Conservation (phyloP, 768 basidiomycete species). For the Pleurotus tuoliensis region DNA sequence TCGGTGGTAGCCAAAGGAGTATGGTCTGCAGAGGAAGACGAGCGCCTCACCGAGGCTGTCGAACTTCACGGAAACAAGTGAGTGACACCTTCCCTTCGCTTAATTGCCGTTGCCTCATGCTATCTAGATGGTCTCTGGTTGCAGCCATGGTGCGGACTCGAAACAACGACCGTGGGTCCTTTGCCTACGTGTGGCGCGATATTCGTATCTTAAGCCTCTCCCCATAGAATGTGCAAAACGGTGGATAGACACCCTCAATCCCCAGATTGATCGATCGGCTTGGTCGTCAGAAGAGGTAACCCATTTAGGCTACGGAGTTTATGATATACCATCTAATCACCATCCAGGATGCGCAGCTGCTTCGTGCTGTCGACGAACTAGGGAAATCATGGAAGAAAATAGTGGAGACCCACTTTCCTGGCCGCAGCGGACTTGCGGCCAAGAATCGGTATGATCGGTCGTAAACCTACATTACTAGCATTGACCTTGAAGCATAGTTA, state of each 20-base stretch:
- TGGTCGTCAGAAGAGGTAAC: slow-evolving; percentile 53
- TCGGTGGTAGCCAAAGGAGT: slow-evolving; percentile 59
- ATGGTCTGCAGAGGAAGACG: slow-evolving; percentile 60
- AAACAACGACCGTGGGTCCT: slow-evolving; percentile 52
- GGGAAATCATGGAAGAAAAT: slow-evolving; percentile 65
- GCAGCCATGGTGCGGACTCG: slow-evolving; percentile 53
- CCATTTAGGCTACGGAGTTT: neutral
- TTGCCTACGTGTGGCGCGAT: slow-evolving; percentile 9
- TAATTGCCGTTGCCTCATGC: neutral
- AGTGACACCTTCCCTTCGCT: slow-evolving; percentile 6
- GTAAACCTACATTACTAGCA: too few relatives aligned
- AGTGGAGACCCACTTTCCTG: slow-evolving; percentile 57
- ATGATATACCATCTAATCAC: slow-evolving; percentile 2
- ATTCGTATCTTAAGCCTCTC: neutral
- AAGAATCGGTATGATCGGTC: slow-evolving; percentile 45
- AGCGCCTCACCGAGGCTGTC: slow-evolving; percentile 53
- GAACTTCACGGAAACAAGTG: slow-evolving; percentile 55
- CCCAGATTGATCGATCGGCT: slow-evolving; percentile 56
- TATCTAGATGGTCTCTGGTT: slow-evolving; percentile 51
- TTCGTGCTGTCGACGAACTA: slow-evolving; percentile 50
- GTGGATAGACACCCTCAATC: slow-evolving; percentile 60
- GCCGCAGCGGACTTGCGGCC: slow-evolving; percentile 55
- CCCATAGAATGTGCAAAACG: slow-evolving; percentile 54
- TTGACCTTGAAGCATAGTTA: slow-evolving; percentile 7
- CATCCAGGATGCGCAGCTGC: slow-evolving; percentile 46